Base-by-base conservation (phyloP, 2,329 filamentous ascomycete genomes). In the Neopestalotiopsis clavispora region DNA sequence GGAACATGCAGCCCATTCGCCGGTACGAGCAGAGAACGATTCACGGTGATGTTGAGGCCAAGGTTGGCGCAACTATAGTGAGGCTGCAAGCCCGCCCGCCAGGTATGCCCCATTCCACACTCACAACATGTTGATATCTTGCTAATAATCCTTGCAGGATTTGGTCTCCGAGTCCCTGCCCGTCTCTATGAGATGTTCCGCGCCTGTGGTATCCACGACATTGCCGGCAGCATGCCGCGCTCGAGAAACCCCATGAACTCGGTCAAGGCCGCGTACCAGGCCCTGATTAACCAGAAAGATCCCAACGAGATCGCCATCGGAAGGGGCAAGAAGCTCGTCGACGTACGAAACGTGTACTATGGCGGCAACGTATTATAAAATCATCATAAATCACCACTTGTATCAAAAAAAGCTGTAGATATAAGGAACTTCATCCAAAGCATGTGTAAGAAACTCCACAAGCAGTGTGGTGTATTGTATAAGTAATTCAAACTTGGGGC, bases 191-290 rank as follows among this genome's bases (percentile, higher is more conserved):
- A 99, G 81, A 94, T 99, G 85, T 95, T 93, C 78, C 92, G 94
- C 72, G 91, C 91, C 63, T 92, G 90, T 56, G 96, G 96, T 72
- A 94, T 99, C 76, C 87, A 91, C 72, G 96, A 99, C 80, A 88
- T 99, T 42, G 89, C 94, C 17, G 95, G 94, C 63, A 88, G 89
- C 73, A 95, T 97, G 71, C 91, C 91, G 49, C 92, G 95, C 60
- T 94, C 94, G 71, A 90, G 95, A 76, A 98, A 97, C 86, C 94
- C 94, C 74, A 97, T 98, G 94, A 99, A 99, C 85, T 94, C 95
- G 20, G 92, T 97, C 83, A 98, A 98, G 84, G 96, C 96, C 14
- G 89, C 94, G 56, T 93, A 93, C 81, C 81, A 95, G 80, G 95
- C 95, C 4, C 85, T 99, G 71, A 88, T 89, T 80, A 92, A 86